Percentiles rank a stretch among this genome's conserved stretches.
phyloP scores from a whole-genome alignment of 805 yeast species.

The Suhomyces tanzawaensis region DNA sequence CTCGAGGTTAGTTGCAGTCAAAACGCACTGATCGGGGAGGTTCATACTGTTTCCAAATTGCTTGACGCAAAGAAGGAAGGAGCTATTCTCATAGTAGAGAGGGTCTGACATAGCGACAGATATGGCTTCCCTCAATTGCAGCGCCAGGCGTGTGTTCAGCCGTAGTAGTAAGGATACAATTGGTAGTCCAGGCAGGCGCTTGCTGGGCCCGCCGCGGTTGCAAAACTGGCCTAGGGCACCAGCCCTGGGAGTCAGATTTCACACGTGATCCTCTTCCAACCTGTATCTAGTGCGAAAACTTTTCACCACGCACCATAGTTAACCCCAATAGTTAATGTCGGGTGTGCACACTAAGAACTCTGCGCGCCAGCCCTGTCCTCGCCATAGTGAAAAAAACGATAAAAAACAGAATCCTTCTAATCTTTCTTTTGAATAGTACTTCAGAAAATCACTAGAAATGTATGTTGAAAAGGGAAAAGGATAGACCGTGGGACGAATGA shows the following conservation, averaged over 20 bases:
- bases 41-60: not conserved
- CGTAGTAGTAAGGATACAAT: too few relatives aligned
- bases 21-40: too few relatives aligned
- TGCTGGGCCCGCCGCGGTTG: not conserved
- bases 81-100: not conserved
- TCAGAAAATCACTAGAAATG: constrained; percentile 14
- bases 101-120: not conserved
- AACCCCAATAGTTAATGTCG: not conserved
- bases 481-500: constrained; percentile 2
- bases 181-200: too few relatives aligned
- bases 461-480: constrained; percentile 10
- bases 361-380: constrained; percentile 1
- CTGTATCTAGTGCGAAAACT: constrained; percentile 2
- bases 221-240: constrained; percentile 1
- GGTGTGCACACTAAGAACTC: constrained; percentile 5
- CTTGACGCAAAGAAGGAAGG: not conserved
- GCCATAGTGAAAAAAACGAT: constrained; percentile 6
- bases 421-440: constrained; percentile 10
- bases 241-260: constrained; percentile 1
- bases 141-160: too few relatives aligned
- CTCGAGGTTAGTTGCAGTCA: too few relatives aligned
- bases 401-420: constrained; percentile 9
- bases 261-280: constrained; percentile 2
- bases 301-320: constrained; percentile 1
- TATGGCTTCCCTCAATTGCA: too few relatives aligned